Percentiles rank a stretch among this genome's conserved stretches.
phyloP scores from a whole-genome alignment of 2,329 filamentous ascomycete genomes.

The Cryphonectria parasitica region DNA sequence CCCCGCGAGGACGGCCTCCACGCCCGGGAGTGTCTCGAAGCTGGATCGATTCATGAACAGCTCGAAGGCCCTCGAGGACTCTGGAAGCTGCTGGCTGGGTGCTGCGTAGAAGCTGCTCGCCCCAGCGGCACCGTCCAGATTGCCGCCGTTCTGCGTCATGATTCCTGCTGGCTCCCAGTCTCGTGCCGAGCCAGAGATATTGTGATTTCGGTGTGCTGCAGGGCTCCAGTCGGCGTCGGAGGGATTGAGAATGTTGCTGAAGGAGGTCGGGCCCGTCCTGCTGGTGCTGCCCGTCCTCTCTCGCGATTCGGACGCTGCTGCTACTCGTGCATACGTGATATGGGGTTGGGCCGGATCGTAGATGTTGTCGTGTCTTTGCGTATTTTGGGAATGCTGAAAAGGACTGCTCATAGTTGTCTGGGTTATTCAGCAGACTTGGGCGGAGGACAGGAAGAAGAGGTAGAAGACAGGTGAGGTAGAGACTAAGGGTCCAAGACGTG shows the following conservation, averaged over 20 bases:
- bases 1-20: slow-evolving; percentile 30
- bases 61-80: slow-evolving; percentile 58
- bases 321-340: slow-evolving; percentile 48
- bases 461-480: slow-evolving; percentile 1
- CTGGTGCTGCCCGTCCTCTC: slow-evolving; percentile 42
- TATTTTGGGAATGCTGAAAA: slow-evolving; percentile 20
- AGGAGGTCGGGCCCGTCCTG: slow-evolving; percentile 38
- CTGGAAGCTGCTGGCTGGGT: slow-evolving; percentile 44
- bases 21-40: slow-evolving; percentile 33
- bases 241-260: slow-evolving; percentile 60
- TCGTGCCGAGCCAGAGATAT: not conserved
- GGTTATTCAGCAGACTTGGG: not conserved
- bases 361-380: slow-evolving; percentile 17
- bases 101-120: slow-evolving; percentile 33
- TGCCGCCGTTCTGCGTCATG: slow-evolving; percentile 37
- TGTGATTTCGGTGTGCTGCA: slow-evolving; percentile 2
- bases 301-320: slow-evolving; percentile 43
- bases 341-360: slow-evolving; percentile 36
- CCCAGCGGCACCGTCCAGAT: slow-evolving; percentile 33
- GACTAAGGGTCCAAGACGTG: not conserved
- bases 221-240: slow-evolving; percentile 40
- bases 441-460: not conserved
- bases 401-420: slow-evolving; percentile 25
- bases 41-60: slow-evolving; percentile 44
- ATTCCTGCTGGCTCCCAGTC: not conserved